A percentile compares a stretch with the other conserved stretches of the same genome.
Conservation (phyloP, 192 early-diverging fungal genomes). For the Dissophora globulifera region DNA sequence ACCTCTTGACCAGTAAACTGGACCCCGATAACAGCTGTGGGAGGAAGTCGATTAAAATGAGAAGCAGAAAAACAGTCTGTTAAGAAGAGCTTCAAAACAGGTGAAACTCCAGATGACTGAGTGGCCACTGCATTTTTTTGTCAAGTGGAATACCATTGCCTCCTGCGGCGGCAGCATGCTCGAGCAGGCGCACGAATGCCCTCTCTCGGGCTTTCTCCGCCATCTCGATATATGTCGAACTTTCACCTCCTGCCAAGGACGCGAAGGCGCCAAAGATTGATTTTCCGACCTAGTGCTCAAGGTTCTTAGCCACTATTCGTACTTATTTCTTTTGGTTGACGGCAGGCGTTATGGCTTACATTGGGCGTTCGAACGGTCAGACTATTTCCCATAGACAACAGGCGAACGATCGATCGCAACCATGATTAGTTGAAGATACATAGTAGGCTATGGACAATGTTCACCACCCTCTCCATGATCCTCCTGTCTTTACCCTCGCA, state of each 20-base stretch:
- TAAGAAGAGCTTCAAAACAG: too few relatives aligned
- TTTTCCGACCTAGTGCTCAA: slow-evolving; percentile 35
- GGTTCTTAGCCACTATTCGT: too few relatives aligned
- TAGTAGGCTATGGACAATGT: background rate
- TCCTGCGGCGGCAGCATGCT: slow-evolving; percentile 45
- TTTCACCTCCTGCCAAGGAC: slow-evolving; percentile 46
- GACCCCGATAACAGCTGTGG: slow-evolving; percentile 29
- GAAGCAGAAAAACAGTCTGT: too few relatives aligned
- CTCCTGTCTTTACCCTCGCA: slow-evolving; percentile 32
- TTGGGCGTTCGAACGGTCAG: slow-evolving; percentile 45
- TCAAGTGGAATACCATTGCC: slow-evolving; percentile 29
- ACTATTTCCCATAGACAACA: background rate
- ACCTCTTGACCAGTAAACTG: slow-evolving; percentile 39
- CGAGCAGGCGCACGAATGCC: slow-evolving; percentile 44
- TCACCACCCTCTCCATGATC: background rate
- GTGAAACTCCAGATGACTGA: too few relatives aligned
- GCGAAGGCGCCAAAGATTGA: slow-evolving; percentile 51
- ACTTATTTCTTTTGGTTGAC: too few relatives aligned
- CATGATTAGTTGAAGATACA: too few relatives aligned
- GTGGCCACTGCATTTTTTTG: too few relatives aligned
- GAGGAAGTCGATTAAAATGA: too few relatives aligned
- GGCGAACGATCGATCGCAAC: too few relatives aligned
- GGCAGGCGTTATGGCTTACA: slow-evolving; percentile 15
- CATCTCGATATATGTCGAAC: slow-evolving; percentile 45
- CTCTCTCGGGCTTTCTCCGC: slow-evolving; percentile 53